Evolutionary conservation across 345 rosid genomes (phyloP), one percentile per base, ranked within the genome.

Genomic region (Populus ilicifolia): DNA sequence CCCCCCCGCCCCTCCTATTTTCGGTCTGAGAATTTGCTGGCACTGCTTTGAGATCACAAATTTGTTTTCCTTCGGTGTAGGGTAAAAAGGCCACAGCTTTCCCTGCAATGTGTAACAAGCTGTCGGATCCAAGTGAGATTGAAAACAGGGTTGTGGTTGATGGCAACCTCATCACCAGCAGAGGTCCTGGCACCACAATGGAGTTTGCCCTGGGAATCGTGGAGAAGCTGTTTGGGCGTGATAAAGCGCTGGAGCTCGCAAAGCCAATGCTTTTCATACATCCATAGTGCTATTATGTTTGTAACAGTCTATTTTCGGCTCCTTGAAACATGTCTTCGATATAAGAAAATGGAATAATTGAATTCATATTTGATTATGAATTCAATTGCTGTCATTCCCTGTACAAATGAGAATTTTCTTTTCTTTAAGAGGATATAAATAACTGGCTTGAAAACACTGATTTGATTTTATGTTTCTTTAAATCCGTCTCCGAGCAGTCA

Each of bases 31-130:
- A 21, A 21, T 50, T 30, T 18, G 6, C 52, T 8, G 2, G 16
- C 4, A 30, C 13, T 71, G 21, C 52, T 8, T 48, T 46, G 20
- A 44, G 14, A 35, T 62, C 54, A 20, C 0, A 27, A 16, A 5
- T 38, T 41, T 25, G 16, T 72, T 39, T 38, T 5, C 39, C 18
- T 25, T 43, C 5, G 35, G 61, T 76, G 4, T n/a, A 95, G 99
- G 99, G 96, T 72, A 95, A 95, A 82, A 95, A 93, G 80, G 98
- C 97, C 21, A 95, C 97, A 18, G 94, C 93, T 4, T 91, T 86
- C 83, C 99, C 98, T 13, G 90, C 94, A 67, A 52, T 95, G 91
- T 90, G 99, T 79, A 76, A 79, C 82, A 93, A 92, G 86, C 78
- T 95, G 71, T 89, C 92, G 0, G 99, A 90, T 83, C 82, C 81